Evolutionary conservation across 768 basidiomycete genomes (phyloP).

Genomic region (Trametes cinnabarina): DNA sequence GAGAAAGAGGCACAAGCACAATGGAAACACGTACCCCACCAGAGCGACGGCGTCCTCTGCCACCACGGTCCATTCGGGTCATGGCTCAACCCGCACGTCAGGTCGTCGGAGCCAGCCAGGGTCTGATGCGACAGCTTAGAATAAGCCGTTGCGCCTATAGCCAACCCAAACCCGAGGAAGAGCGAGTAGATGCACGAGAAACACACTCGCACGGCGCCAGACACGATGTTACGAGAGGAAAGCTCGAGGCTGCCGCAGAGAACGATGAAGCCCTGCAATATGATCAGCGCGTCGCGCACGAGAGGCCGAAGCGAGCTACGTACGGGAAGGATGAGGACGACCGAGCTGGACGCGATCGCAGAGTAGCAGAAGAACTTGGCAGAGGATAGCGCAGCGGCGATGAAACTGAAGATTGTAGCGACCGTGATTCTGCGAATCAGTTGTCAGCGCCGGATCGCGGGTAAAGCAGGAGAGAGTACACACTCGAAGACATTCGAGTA

Average conservation of each 20-base stretch:
- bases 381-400: slow-evolving; percentile 60
- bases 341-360: slow-evolving; percentile 70
- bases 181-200: slow-evolving; percentile 80
- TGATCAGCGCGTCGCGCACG: background rate
- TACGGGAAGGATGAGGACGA: slow-evolving; percentile 79
- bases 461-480: slow-evolving; percentile 19
- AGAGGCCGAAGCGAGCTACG: slow-evolving; percentile 20
- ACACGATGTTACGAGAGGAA: slow-evolving; percentile 75
- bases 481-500: slow-evolving; percentile 80
- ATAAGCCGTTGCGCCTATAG: slow-evolving; percentile 74
- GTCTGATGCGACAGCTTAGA: slow-evolving; percentile 48
- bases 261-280: slow-evolving; percentile 57
- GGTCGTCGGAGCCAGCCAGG: slow-evolving; percentile 55
- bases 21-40: slow-evolving; percentile 54
- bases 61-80: slow-evolving; percentile 66
- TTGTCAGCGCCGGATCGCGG: background rate
- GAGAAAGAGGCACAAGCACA: background rate
- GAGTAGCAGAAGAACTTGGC: slow-evolving; percentile 77
- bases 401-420: slow-evolving; percentile 75
- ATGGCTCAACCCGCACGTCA: slow-evolving; percentile 58
- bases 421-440: slow-evolving; percentile 59
- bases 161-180: slow-evolving; percentile 74
- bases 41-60: slow-evolving; percentile 62
- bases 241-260: slow-evolving; percentile 75
- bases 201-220: slow-evolving; percentile 81